Base-by-base conservation (phyloP, 805 yeast species). In the Pichia heedii region DNA sequence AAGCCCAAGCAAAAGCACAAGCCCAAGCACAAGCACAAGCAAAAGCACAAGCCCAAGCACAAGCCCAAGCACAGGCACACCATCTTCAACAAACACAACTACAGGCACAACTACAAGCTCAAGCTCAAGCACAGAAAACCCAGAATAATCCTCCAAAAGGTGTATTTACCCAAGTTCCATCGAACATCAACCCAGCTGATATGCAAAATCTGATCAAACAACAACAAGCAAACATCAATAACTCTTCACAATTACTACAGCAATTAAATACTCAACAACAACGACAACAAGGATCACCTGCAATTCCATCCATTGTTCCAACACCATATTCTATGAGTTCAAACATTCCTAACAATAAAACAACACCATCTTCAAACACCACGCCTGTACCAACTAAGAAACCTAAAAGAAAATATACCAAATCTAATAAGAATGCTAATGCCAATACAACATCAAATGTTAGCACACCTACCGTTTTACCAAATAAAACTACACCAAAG, bases 131-230 rank as follows among this genome's bases (percentile, higher is more conserved):
- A 6, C 32, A 29, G 13, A 11, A 15, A 2, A 4, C 30, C 19
- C 19, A 7, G 4, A 42, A 33, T 33, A 42, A 45, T 15, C 53
- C 52, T 27, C 54, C 52, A 10, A 54, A 46, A 34, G 51, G 52
- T 4, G 47, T 50, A n/a, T 51, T 50, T 39, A 42, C 32, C 33
- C 40, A 38, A 37, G 33, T 24, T 15, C 36, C 32, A 29, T 37
- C 27, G 16, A 29, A 29, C 18, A 29, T 29, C 15, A 29, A 29
- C 5, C 32, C 32, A 29, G 12, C 32, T 29, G 32, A 29, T 29
- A 12, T n/a, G 32, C 13, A n/a, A 18, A 36, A 21, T 22, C 7
- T n/a, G 4, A 36, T 36, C 19, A 36, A 37, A 24, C 40, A 37
- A n/a, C 26, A 21, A 13, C 27, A 21, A 22, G 13, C 7, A n/a